Evolutionary conservation across 441 rosid species (phyloP), one percentile per base, ranked within the genome.

Genomic region (Geranium incanum): DNA sequence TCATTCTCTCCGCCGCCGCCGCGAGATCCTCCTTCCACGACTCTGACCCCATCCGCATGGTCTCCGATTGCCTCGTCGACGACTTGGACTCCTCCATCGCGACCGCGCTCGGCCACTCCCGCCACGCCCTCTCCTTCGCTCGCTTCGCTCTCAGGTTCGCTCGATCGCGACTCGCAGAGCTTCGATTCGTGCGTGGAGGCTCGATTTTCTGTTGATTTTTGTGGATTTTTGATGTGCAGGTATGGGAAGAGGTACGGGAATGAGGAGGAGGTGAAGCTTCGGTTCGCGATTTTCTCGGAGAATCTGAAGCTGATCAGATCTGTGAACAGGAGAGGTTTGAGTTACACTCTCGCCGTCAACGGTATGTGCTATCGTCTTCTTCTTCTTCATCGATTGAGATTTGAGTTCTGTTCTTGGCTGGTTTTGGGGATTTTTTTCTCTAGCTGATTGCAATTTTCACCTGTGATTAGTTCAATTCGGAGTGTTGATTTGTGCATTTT

Each of bases 261-360:
- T 28, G 84, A 68, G 69, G 89, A 85, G 81, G 99, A 94, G 82
- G 83, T 86, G 63, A 90, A 85, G 82, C 81, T 81, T 16, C 78
- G 97, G 70, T 94, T 89, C 76, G 78, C 82, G 70, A 82, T 88
- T 78, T 94, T 90, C 83, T 80, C 85, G 1, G 89, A 88, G 77
- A 94, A 77, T 77, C 72, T 88, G 77, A 85, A 89, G 81, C 83
- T 92, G 68, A 89, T 94, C 72, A 84, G 88, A 86, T 89, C 94
- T 71, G 87, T 87, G 0, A 90, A 94, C 73, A 76, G 59, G 62
- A 89, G 87, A 78, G 81, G 81, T 41, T 71, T 94, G 52, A 55
- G 94, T 73, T 89, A 88, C 79, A 81, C 82, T 69, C 96, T 94
- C 67, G 91, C 75, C 36, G 71, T 89, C 33, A 92, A 92, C 72